These are phyloP conservation scores for Microsporum audouinii DNA, from an alignment of 2,329 filamentous ascomycete species.

Conservation along the genomic window DNA sequence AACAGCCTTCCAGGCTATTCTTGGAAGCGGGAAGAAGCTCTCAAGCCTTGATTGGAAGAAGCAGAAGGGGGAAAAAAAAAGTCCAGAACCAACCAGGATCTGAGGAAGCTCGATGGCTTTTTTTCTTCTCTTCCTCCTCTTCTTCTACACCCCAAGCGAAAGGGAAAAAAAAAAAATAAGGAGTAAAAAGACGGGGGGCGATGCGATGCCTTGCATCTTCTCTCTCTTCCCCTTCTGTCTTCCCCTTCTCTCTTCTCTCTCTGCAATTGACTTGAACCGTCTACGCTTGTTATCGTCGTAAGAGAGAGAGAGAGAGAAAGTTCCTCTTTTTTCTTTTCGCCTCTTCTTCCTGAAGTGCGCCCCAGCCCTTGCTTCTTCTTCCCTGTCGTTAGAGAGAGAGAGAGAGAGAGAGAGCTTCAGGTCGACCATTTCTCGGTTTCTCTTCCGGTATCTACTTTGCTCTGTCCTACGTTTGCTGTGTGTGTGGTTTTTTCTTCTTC, in stretches of 20 bases:
- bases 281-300: too few species aligned
- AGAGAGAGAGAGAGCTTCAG: background rate
- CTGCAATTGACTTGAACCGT: background rate
- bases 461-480: background rate
- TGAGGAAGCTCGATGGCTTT: background rate
- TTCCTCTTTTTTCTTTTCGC: background rate
- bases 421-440: background rate
- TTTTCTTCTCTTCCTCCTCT: background rate
- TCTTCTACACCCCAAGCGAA: background rate
- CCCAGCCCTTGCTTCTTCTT: background rate
- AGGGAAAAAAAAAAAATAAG: background rate
- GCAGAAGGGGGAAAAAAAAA: background rate
- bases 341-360: background rate
- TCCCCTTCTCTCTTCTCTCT: background rate
- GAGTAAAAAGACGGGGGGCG: background rate
- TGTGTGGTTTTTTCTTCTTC: background rate
- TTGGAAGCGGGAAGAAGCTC: background rate
- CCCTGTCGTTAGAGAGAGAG: background rate
- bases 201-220: constrained; percentile 1
- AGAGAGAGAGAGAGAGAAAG: too few species aligned
- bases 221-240: background rate
- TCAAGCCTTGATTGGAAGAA: background rate
- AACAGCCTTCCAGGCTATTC: background rate
- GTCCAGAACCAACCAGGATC: background rate
- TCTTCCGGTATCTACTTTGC: background rate